Evolutionary conservation across 768 basidiomycete genomes (phyloP), one percentile per base, ranked within the genome.

Genomic region (Russula vinacea): DNA sequence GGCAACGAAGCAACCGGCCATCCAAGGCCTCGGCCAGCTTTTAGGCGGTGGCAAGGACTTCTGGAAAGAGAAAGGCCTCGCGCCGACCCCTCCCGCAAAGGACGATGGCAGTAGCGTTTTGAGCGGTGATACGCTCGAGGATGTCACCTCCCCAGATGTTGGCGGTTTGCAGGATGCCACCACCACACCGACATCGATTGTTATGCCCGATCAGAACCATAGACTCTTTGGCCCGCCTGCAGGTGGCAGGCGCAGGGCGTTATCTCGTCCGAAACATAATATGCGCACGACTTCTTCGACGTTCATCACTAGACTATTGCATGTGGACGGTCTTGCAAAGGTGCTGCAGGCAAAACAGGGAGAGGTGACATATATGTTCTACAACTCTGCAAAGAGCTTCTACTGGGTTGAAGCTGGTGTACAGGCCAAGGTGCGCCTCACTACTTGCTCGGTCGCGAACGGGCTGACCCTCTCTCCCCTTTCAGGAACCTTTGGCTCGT

Each of bases 221-320:
- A 83, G 80, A 9, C 78, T 90, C 2, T 92, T 92, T 73, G 71
- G 75, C 14, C 76, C 82, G 7, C 66, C 78, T 32, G 62, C 72
- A 2, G 73, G 75, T 8, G 83, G 83, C 59, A 90, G 89, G 80
- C 88, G 87, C 77, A 84, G 86, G 65, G 72, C 77, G 9, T 72
- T 75, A 26, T 77, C 87, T 10, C 80, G 90, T 37, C 92, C 94
- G n/a, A 95, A 92, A 73, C 92, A 92, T 68, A 96, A 90, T 70
- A 87, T 97, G 68, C 83, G 90, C 59, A 93, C 92, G 0, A 94
- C 93, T 1, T 92, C 89, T 6, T 96, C 95, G 26, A 91, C 91
- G 2, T 98, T 98, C 74, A 89, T 98, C 67, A 89, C 91, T 2
- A 84, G 94, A 35, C 78, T 94, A 53, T 93, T 96, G 69, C 87